Evolutionary conservation across 768 basidiomycete genomes (phyloP).

Genomic region (Psilocybe cyanescens): DNA sequence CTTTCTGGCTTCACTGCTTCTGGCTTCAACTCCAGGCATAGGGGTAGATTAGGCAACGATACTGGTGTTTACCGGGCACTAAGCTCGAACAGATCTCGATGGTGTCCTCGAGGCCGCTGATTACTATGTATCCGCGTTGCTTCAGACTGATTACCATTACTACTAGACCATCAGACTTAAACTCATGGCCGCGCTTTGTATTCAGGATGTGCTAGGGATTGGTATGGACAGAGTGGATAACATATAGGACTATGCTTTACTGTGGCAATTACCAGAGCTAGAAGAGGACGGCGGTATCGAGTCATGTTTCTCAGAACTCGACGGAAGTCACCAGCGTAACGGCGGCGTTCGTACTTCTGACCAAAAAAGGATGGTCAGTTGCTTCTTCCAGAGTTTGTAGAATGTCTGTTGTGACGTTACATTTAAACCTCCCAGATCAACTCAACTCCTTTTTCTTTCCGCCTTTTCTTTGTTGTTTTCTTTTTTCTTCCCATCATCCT

Average conservation of each 20-base stretch:
- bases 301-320: constrained; percentile 10
- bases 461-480: constrained; percentile 38
- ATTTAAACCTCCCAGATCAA: constrained; percentile 21
- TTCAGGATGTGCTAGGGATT: background rate
- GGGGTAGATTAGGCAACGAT: background rate
- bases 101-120: constrained; percentile 16
- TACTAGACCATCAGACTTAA: constrained; percentile 22
- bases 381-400: constrained; percentile 51
- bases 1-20: background rate
- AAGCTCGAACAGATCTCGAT: background rate
- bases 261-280: constrained; percentile 18
- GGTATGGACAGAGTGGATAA: constrained; percentile 1
- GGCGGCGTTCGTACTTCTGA: constrained; percentile 29
- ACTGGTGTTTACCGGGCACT: background rate
- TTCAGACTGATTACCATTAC: constrained; percentile 13
- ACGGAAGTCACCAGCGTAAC: constrained; percentile 21
- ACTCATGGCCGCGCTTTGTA: constrained; percentile 9
- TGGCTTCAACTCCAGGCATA: background rate
- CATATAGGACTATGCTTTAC: constrained; percentile 4
- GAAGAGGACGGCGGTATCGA: constrained; percentile 14
- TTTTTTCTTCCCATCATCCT: constrained; percentile 35
- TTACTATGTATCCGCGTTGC: constrained; percentile 15
- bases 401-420: constrained; percentile 50
- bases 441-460: constrained; percentile 28
- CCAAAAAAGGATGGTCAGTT: constrained; percentile 36